Base-by-base conservation (phyloP, 257 asterid genomes). In the Oldenlandia corymbosa region DNA sequence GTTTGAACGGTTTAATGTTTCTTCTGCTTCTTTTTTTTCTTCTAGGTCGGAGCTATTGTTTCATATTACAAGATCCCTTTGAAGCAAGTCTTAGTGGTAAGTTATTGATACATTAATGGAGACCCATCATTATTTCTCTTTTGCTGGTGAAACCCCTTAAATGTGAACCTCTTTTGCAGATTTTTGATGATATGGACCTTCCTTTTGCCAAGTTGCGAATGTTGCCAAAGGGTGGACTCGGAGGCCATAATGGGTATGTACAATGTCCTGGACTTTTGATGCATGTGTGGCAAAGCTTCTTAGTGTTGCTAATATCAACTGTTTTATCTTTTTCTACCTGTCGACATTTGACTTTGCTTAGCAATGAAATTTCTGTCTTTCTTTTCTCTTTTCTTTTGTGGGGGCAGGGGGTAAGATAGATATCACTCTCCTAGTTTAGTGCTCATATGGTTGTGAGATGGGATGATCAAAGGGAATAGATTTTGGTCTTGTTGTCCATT, bases 211-310 rank as follows among this genome's bases (percentile, higher is more conserved):
- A 90, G 80, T 79, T 90, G 81, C 81, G 91, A 57, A 66, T 93
- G 45, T 72, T 93, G 66, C 99, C 99, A 26, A 90, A 93, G 83
- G 99, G 99, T 73, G 99, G 99, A 54, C 99, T 90, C 70, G 97
- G 94, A 64, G 99, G 97, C 42, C 99, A 93, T 69, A 93, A 93
- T 31, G 97, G 99, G 99, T 87, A 85, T 21, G 17, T 65, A 57
- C 27, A 31, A 17, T 24, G 4, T 4, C n/a, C n/a, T n/a, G n/a
- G n/a, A n/a, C n/a, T n/a, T n/a, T n/a, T n/a, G n/a, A n/a, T n/a
- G n/a, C n/a, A n/a, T n/a, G n/a, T n/a, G n/a, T n/a, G n/a, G n/a
- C n/a, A n/a, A n/a, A n/a, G n/a, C n/a, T n/a, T n/a, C n/a, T n/a
- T n/a, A n/a, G n/a, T n/a, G n/a, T n/a, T n/a, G n/a, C n/a, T n/a